phyloP scores from a whole-genome alignment of 495 filamentous ascomycete species.

The Aspergillus asperescens region DNA sequence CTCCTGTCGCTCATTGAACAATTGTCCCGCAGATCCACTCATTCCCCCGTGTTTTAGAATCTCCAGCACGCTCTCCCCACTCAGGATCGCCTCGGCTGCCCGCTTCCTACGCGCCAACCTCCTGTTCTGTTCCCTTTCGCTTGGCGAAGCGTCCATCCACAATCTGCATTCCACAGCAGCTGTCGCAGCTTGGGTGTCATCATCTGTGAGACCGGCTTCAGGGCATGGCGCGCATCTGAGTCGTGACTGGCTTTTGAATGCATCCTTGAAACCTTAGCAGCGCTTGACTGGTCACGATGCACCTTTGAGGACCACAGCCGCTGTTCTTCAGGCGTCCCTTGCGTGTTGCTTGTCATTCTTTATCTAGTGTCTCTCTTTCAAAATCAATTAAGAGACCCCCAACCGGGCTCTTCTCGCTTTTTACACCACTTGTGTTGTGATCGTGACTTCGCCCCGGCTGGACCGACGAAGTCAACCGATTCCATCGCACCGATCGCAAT shows the following conservation, averaged over 20 bases:
- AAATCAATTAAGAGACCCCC: constrained; percentile 9
- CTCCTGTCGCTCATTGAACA: background rate
- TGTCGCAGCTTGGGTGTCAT: constrained; percentile 2
- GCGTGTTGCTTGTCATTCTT: constrained; percentile 15
- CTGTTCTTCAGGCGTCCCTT: constrained; percentile 11
- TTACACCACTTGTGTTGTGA: constrained; percentile 10
- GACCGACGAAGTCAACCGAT: constrained; percentile 36
- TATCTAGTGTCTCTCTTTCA: constrained; percentile 5
- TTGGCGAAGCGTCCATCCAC: constrained; percentile 14
- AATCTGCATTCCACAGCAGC: background rate
- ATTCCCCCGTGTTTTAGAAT: constrained; percentile 9
- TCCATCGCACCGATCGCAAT: constrained; percentile 6
- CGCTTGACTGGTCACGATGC: constrained; percentile 16
- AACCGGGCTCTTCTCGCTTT: constrained; percentile 1
- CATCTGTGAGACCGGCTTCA: background rate
- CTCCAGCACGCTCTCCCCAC: background rate
- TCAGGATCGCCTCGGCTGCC: constrained; percentile 3
- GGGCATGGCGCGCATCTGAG: constrained; percentile 9
- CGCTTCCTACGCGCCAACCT: constrained; percentile 13
- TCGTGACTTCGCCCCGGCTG: constrained; percentile 39
- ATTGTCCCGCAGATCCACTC: constrained; percentile 2
- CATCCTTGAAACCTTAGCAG: constrained; percentile 4
- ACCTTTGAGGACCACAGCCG: constrained; percentile 13
- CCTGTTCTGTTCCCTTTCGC: constrained; percentile 12
- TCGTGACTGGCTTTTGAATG: constrained; percentile 8